Conservation (phyloP, 2,329 filamentous ascomycete species). For the Alternaria brassicae region DNA sequence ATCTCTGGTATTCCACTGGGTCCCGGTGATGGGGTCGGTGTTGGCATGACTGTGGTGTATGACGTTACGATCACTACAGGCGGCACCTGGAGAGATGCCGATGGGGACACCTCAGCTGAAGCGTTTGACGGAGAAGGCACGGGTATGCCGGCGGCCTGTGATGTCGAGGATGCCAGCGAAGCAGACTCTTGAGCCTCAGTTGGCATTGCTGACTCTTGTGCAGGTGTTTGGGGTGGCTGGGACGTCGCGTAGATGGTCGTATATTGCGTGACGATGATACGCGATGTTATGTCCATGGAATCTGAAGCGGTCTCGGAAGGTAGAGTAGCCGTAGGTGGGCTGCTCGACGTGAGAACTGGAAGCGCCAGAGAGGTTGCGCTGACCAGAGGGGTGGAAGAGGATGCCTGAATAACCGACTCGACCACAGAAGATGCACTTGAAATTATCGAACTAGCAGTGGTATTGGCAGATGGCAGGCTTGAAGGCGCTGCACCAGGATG, state of each 20-base stretch:
- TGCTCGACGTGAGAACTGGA: not conserved
- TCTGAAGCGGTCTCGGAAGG: constrained; percentile 4
- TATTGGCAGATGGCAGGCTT: constrained; percentile 4
- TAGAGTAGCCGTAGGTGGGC: not conserved
- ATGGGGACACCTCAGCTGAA: constrained; percentile 10
- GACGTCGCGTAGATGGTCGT: constrained; percentile 35
- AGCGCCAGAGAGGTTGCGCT: constrained; percentile 12
- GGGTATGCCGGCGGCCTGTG: not conserved
- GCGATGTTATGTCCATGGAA: constrained; percentile 18
- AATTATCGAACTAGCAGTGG: not conserved
- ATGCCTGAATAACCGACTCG: constrained; percentile 1
- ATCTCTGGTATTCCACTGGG: constrained; percentile 8
- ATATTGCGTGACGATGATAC: constrained; percentile 36
- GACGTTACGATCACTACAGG: constrained; percentile 42
- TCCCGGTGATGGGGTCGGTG: not conserved
- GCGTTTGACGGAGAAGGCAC: constrained; percentile 11
- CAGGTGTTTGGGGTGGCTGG: constrained; percentile 2
- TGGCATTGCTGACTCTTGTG: constrained; percentile 8
- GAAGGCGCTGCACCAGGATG: constrained; percentile 19
- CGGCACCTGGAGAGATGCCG: constrained; percentile 28
- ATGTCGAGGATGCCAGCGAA: not conserved
- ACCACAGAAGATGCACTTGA: constrained; percentile 6
- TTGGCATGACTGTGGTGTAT: constrained; percentile 38
- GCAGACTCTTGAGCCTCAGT: constrained; percentile 11
- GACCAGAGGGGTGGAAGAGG: not conserved